These are phyloP conservation scores for Pseudogymnoascus sp. DNA, from an alignment of 2,329 filamentous ascomycete species.

Conservation along the genomic window DNA sequence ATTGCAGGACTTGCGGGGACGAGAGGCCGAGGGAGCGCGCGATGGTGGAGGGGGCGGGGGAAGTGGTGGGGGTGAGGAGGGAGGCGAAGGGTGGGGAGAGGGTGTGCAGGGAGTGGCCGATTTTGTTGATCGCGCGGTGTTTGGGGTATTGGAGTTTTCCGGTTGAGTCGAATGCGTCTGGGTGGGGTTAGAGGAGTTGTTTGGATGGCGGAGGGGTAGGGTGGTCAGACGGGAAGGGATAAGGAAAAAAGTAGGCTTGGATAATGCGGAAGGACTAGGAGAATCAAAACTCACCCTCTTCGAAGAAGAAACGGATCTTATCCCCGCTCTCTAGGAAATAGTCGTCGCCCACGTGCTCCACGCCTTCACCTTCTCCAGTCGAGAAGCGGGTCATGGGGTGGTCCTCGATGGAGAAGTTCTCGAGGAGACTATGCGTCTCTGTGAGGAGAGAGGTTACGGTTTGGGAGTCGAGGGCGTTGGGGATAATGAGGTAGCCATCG, in stretches of 20 bases:
- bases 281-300: slow-evolving; percentile 49
- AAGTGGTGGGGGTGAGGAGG: slow-evolving; percentile 40
- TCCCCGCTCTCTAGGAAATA: slow-evolving; percentile 90
- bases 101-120: slow-evolving; percentile 69
- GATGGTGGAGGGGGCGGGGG: slow-evolving; percentile 28
- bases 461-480: slow-evolving; percentile 59
- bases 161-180: slow-evolving; percentile 65
- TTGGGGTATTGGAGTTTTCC: slow-evolving; percentile 71
- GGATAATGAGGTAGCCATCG: slow-evolving; percentile 88
- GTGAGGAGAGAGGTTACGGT: slow-evolving; percentile 62
- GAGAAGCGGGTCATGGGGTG: slow-evolving; percentile 94
- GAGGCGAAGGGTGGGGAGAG: slow-evolving; percentile 59
- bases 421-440: slow-evolving; percentile 69
- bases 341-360: slow-evolving; percentile 78
- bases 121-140: slow-evolving; percentile 80
- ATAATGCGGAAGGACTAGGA: background rate
- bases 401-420: slow-evolving; percentile 66
- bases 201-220: background rate
- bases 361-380: slow-evolving; percentile 61
- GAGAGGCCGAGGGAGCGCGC: slow-evolving; percentile 40
- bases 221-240: no score
- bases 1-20: slow-evolving; percentile 64
- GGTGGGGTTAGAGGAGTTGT: background rate
- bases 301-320: slow-evolving; percentile 95
- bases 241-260: background rate